Percentiles rank a stretch among this genome's conserved stretches.
phyloP scores from a whole-genome alignment of 2,329 filamentous ascomycete species.

The Orbilia oligospora region DNA sequence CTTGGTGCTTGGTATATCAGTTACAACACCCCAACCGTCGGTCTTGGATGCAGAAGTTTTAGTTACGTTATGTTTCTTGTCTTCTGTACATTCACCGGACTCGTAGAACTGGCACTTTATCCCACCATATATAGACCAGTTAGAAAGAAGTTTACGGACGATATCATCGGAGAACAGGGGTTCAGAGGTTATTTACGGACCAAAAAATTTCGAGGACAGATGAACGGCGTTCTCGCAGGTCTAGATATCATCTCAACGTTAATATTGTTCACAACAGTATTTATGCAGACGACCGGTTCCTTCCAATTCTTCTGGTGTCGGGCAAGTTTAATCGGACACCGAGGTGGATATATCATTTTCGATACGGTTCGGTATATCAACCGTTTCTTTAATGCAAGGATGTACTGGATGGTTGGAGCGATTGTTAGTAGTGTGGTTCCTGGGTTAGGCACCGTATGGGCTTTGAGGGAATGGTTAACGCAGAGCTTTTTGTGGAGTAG shows the following conservation, averaged over 20 bases:
- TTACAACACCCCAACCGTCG: conserved; percentile 69
- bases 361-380: conserved; percentile 62
- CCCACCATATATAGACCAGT: conserved; percentile 59
- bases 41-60: conserved; percentile 68
- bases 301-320: conserved; percentile 69
- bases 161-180: conserved; percentile 26
- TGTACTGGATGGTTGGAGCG: conserved; percentile 62
- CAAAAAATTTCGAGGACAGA: conserved; percentile 35
- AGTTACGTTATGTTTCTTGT: conserved; percentile 68
- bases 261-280: conserved; percentile 67
- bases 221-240: conserved; percentile 65
- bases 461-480: conserved; percentile 61
- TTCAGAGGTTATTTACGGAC: conserved; percentile 27
- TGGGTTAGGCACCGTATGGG: conserved; percentile 26
- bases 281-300: conserved; percentile 68
- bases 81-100: conserved; percentile 65
- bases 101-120: conserved; percentile 65
- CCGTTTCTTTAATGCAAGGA: conserved; percentile 64
- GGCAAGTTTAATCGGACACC: conserved; percentile 66
- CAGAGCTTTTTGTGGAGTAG: conserved; percentile 62
- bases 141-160: conserved; percentile 26
- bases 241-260: conserved; percentile 66
- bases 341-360: conserved; percentile 67
- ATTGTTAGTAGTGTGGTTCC: conserved; percentile 59
- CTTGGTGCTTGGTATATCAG: conserved; percentile 68